A percentile compares a stretch with the other conserved stretches of the same genome.
phyloP scores from a whole-genome alignment of 1,284 basidiomycete species.

The Chalciporus sp. region DNA sequence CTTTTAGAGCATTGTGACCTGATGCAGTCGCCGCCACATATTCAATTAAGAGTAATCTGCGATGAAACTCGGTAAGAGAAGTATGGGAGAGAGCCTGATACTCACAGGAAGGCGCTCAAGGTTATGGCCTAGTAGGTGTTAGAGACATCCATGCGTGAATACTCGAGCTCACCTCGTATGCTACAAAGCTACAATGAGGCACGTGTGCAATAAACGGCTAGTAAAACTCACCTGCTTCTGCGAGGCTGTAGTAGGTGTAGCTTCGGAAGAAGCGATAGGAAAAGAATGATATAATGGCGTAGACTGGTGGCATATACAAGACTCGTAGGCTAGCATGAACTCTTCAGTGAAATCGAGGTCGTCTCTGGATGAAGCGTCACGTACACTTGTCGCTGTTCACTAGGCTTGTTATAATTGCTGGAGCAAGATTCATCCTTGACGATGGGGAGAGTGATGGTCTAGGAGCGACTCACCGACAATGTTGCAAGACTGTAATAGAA shows the following conservation, averaged over 20 bases:
- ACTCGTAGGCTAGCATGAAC: constrained; percentile 52
- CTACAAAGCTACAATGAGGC: constrained; percentile 24
- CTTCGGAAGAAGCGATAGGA: constrained; percentile 83
- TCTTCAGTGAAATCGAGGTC: neutral
- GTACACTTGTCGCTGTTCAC: constrained; percentile 77
- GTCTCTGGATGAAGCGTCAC: constrained; percentile 26
- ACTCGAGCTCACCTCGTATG: constrained; percentile 37
- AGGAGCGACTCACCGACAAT: constrained; percentile 54
- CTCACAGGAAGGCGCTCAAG: constrained; percentile 77
- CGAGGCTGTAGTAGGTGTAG: constrained; percentile 82
- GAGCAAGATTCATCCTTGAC: neutral
- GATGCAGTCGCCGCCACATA: constrained; percentile 74
- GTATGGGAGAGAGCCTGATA: constrained; percentile 25
- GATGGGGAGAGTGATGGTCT: neutral
- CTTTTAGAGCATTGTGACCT: constrained; percentile 62
- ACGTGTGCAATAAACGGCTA: neutral
- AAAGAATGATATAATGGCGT: constrained; percentile 86
- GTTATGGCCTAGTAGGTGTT: constrained; percentile 62
- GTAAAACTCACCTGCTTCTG: constrained; percentile 60
- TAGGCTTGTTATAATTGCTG: constrained; percentile 67
- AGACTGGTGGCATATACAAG: constrained; percentile 80
- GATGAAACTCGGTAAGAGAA: constrained; percentile 5
- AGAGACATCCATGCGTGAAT: constrained; percentile 34
- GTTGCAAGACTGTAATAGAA: constrained; percentile 52
- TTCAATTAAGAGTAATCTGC: constrained; percentile 79